Evolutionary conservation across 257 asterid genomes (phyloP).

Genomic region (Solanum pennellii): DNA sequence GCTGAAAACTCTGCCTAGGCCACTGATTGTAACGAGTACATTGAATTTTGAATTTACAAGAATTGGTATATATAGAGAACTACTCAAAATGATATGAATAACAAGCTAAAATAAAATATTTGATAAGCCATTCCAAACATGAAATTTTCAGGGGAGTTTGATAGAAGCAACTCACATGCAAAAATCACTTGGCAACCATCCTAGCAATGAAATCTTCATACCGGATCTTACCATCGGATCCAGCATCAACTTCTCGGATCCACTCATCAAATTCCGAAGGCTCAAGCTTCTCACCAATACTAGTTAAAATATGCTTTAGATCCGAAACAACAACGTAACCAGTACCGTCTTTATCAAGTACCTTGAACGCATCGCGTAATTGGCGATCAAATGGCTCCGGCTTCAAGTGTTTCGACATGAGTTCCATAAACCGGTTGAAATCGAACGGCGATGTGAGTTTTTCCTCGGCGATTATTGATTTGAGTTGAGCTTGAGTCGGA

Average conservation of each 20-base stretch:
- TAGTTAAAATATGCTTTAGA: conserved; percentile 82
- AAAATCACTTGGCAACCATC: conserved; percentile 79
- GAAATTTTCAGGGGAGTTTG: background rate
- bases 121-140: background rate
- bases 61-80: background rate
- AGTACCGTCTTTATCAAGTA: conserved; percentile 73
- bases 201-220: conserved; percentile 91
- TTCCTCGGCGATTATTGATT: conserved; percentile 61
- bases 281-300: conserved; percentile 88
- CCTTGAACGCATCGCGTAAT: conserved; percentile 93
- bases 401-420: conserved; percentile 80
- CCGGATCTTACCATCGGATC: conserved; percentile 87
- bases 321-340: conserved; percentile 79
- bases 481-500: conserved; percentile 88
- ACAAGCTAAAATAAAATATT: background rate
- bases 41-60: background rate
- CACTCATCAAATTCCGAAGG: conserved; percentile 96
- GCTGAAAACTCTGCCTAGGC: background rate
- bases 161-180: conserved; percentile 1
- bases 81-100: background rate
- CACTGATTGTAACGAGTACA: background rate
- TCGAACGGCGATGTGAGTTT: conserved; percentile 65
- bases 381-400: conserved; percentile 98
- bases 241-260: conserved; percentile 97
- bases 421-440: conserved; percentile 59